Base-by-base conservation (phyloP, 495 filamentous ascomycete genomes). In the Tuber umbilicatum region DNA sequence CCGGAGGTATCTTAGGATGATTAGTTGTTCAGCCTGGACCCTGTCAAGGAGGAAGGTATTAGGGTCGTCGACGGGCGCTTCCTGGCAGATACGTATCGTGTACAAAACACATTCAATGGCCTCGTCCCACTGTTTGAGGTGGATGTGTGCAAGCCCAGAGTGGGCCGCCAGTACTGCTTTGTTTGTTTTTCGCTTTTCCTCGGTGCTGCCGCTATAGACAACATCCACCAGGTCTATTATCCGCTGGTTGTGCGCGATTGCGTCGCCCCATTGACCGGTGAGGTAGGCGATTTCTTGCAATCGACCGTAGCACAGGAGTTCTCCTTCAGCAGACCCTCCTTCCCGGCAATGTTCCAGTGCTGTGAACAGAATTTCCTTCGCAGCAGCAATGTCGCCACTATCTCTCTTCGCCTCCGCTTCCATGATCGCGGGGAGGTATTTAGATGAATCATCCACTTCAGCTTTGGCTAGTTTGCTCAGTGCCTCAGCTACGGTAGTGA, bases 41-140 rank as follows among this genome's bases (percentile, higher is more conserved):
- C 55, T 64, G 27, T 64, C 55, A 19, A 64, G 55, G 27, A 64
- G 55, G 55, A 35, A 35, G 27, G 27, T 17, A 64, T 64, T 64
- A 5, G 55, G 55, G 27, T 64, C 27, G 55, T 64, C 27, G 55
- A 35, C 55, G 27, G 55, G 27, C 5, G 55, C 27, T 64, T 64
- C 55, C 55, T 64, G 55, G 27, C 55, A 64, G 27, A 64, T 64
- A 27, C 55, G 55, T 64, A 64, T 19, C 14, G 55, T 19, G 16
- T 35, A 64, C 55, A 64, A 19, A 64, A 35, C 12, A 35, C 55
- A 64, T 16, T 73, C 75, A 31, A 71, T 23, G 7, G 75, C 76
- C 21, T 70, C 45, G 5, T 74, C 71, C 76, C 76, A 78, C 12
- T 78, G 76, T 17, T 38, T 68, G 5, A 78, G 74, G 37, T 78